Evolutionary conservation across 495 filamentous ascomycete species (phyloP), one percentile per base, ranked within the genome.

Genomic region (Lasiosphaeriaceae sp.): DNA sequence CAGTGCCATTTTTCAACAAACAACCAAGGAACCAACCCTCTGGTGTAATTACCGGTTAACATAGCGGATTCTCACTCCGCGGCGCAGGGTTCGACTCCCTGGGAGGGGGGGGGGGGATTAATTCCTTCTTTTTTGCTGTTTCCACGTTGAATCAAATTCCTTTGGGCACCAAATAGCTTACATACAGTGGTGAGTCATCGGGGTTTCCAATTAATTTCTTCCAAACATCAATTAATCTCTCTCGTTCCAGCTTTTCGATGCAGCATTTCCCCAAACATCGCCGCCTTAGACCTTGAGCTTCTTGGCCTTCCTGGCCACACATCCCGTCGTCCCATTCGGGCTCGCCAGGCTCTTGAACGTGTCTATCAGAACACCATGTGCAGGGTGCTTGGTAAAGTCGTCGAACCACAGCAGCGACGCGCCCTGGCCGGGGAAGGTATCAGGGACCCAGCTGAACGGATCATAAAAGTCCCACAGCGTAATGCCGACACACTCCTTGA

Each of bases 381-480:
- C 84, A 2, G 83, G 80, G 71, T 86, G 82, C 72, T 79, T 80
- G 3, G 52, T 68, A 22, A 80, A 77, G 51, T 83, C 74, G 50
- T 71, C 74, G 37, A 71, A 67, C 76, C 79, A 84, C 19, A 83
- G 70, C 37, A 71, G 60, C 2, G 80, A 77, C 8, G 70, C 77
- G 11, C 82, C 83, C 31, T 80, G 62, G 17, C 82, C 83, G 0
- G 73, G 54, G 62, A 87, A 87, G 0, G 73, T 72, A 23, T 62
- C 60, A 0, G 84, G 83, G 17, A 88, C 74, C 85, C 84, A 88
- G 63, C 47, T 79, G 78, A 75, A 84, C 71, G 34, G 71, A 43
- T 80, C 77, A 34, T 71, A 72, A 37, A 72, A 78, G 54, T 78
- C 86, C 88, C 87, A 90, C 22, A 86, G 75, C 6, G 85, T 90